These are phyloP conservation scores for Geranomyces michiganensis DNA, from an alignment of 192 early-diverging fungal species.

Conservation along the genomic window DNA sequence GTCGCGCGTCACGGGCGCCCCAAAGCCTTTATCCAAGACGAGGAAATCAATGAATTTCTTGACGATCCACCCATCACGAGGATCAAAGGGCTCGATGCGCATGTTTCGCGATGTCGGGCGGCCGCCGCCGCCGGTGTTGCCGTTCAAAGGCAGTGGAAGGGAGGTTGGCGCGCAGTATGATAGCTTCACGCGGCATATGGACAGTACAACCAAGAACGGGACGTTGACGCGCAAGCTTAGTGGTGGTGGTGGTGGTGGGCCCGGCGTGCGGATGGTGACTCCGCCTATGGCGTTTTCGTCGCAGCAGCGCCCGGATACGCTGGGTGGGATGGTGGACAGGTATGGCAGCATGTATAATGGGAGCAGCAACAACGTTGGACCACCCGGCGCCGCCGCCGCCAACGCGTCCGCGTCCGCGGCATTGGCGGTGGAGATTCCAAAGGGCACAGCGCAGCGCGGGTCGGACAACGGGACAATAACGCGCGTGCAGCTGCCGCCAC, in stretches of 20 bases:
- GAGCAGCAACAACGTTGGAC: background rate
- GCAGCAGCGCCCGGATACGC: background rate
- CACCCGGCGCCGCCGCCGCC: too few relatives aligned
- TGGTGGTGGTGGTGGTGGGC: background rate
- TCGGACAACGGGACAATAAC: slow-evolving; percentile 9
- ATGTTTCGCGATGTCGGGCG: too few relatives aligned
- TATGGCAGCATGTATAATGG: background rate
- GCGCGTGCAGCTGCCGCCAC: background rate
- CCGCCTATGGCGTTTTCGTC: background rate
- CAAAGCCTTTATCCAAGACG: too few relatives aligned
- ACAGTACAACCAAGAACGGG: background rate
- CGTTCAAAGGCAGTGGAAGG: background rate
- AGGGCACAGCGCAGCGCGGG: slow-evolving; percentile 2
- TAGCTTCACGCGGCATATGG: background rate
- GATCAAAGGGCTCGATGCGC: too few relatives aligned
- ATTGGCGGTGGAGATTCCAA: background rate
- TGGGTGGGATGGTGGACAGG: slow-evolving; percentile 3
- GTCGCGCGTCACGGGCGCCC: background rate
- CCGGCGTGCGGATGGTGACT: too few relatives aligned
- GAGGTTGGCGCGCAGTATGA: too few relatives aligned
- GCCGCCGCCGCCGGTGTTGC: too few relatives aligned
- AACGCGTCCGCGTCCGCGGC: too few relatives aligned
- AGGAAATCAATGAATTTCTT: background rate
- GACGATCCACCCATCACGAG: background rate
- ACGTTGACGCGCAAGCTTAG: background rate